Evolutionary conservation across 1,139 yeast species (phyloP).

Genomic region (Hyphopichia khmerensis): DNA sequence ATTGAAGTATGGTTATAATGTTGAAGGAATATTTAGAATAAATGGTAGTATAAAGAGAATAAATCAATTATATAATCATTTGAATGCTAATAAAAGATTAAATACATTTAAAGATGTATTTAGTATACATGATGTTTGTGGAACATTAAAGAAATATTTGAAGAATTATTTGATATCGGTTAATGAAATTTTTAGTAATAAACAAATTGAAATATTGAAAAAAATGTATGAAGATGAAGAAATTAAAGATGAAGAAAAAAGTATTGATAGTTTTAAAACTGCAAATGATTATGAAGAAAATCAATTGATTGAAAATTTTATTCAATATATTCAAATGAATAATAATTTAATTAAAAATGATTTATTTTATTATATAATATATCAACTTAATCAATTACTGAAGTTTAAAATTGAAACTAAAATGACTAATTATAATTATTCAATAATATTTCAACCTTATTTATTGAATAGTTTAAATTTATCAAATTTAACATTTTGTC

Average conservation of each 20-base stretch:
- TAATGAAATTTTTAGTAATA: constrained; percentile 1
- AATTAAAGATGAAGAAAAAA: not conserved
- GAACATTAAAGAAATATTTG: constrained; percentile 17
- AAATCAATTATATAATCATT: constrained; percentile 13
- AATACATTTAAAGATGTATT: constrained; percentile 12
- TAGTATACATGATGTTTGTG: constrained; percentile 20
- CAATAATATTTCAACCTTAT: constrained; percentile 19
- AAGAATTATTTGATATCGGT: constrained; percentile 3
- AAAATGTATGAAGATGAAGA: constrained; percentile 10
- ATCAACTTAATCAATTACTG: constrained; percentile 7
- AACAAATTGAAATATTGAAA: constrained; percentile 10
- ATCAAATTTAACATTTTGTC: constrained; percentile 12
- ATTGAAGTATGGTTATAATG: constrained; percentile 9
- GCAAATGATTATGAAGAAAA: not conserved
- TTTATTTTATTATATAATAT: constrained; percentile 12
- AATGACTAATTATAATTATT: constrained; percentile 15
- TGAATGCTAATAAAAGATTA: constrained; percentile 2
- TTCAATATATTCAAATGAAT: not conserved
- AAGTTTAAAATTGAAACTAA: constrained; percentile 10
- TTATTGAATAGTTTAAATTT: constrained; percentile 13
- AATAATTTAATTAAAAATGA: constrained; percentile 2
- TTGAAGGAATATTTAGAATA: constrained; percentile 28
- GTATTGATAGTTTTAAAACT: constrained; percentile 1
- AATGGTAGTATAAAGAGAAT: constrained; percentile 27
- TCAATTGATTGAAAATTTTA: too few species aligned